A percentile compares a stretch with the other conserved stretches of the same genome.
Conservation (phyloP, 192 early-diverging fungal species). For the Umbelopsis ramanniana region DNA sequence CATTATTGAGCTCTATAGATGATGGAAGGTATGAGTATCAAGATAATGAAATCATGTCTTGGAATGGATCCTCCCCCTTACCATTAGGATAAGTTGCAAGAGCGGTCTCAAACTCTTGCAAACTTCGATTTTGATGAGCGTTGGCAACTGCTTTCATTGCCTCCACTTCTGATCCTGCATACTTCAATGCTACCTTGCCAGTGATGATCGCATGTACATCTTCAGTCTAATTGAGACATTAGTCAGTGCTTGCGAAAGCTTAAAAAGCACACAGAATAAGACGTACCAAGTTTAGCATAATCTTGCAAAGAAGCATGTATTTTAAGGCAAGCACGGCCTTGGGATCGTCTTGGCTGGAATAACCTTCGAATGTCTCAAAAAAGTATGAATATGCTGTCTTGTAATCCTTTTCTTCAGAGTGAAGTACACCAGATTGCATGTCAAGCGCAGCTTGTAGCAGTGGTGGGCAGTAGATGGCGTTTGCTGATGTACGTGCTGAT, state of each 20-base stretch:
- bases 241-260: background rate
- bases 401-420: slow-evolving; percentile 99
- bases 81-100: slow-evolving; percentile 85
- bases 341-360: slow-evolving; percentile 85
- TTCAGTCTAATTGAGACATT: slow-evolving; percentile 68
- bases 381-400: slow-evolving; percentile 99
- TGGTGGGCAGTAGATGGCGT: slow-evolving; percentile 97
- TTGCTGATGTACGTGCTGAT: slow-evolving; percentile 94
- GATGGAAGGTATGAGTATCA: background rate
- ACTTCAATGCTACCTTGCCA: slow-evolving; percentile 89
- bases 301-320: slow-evolving; percentile 99
- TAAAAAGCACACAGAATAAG: background rate
- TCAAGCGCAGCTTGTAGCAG: slow-evolving; percentile 95
- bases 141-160: slow-evolving; percentile 94
- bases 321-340: slow-evolving; percentile 90
- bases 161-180: slow-evolving; percentile 86
- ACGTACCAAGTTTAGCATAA: slow-evolving; percentile 94
- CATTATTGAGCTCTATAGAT: slow-evolving; percentile 76
- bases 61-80: slow-evolving; percentile 28
- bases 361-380: slow-evolving; percentile 97
- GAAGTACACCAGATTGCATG: slow-evolving; percentile 96
- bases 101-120: slow-evolving; percentile 94
- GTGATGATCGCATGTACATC: slow-evolving; percentile 92
- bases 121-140: slow-evolving; percentile 96
- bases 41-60: background rate